These are phyloP conservation scores for Quercus ilex DNA, from an alignment of 306 rosid genomes.

Conservation along the genomic window DNA sequence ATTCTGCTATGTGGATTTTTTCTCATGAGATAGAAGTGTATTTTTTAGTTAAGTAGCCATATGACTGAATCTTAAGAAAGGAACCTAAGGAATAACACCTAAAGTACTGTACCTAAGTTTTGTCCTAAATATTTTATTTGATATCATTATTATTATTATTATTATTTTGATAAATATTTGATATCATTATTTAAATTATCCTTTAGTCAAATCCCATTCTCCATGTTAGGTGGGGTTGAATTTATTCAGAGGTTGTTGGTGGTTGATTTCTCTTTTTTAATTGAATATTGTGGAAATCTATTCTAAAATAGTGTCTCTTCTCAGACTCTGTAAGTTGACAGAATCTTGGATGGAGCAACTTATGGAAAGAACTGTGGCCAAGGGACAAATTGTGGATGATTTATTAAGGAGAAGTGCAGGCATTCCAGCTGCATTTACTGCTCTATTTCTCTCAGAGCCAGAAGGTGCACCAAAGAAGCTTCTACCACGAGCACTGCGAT, in stretches of 20 bases:
- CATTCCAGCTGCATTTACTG: constrained; percentile 93
- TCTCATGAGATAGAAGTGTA: no score
- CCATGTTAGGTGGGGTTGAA: not conserved
- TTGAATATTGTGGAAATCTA: not conserved
- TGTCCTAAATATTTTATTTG: not conserved
- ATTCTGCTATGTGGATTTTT: no score
- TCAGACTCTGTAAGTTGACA: constrained; percentile 83
- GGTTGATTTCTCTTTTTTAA: not conserved
- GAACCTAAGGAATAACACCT: no score
- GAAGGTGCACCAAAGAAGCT: constrained; percentile 98
- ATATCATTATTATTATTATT: not conserved
- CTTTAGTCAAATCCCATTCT: not conserved
- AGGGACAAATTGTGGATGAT: constrained; percentile 88
- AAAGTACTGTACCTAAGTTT: no score
- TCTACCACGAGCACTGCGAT: constrained; percentile 79
- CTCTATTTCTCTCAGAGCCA: constrained; percentile 97
- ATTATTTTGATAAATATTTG: not conserved
- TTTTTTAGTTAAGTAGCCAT: no score
- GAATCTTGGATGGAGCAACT: constrained; percentile 98
- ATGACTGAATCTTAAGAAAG: no score
- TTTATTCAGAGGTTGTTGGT: not conserved
- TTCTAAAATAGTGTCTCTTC: constrained; percentile 25
- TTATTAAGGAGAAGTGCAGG: constrained; percentile 98
- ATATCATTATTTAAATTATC: not conserved
- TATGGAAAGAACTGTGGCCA: constrained; percentile 85